These are phyloP conservation scores for Mucor saturninus DNA, from an alignment of 371 early-diverging fungal genomes.

Conservation along the genomic window DNA sequence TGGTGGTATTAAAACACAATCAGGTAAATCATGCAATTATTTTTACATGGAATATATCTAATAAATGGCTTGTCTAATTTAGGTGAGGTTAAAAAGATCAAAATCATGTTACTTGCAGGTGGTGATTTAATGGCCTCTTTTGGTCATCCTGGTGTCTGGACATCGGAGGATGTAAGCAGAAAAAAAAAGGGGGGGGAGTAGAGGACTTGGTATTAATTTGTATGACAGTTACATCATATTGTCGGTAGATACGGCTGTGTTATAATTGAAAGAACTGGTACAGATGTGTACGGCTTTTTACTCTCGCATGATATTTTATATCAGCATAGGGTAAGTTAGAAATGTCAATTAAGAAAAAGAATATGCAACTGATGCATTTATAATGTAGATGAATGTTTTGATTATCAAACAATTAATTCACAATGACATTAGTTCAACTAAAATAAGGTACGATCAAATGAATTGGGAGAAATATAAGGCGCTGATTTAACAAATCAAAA, in stretches of 20 bases:
- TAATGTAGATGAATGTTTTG: conserved; percentile 76
- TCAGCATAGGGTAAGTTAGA: conserved; percentile 71
- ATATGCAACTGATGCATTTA: too few species aligned
- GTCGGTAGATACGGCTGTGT: conserved; percentile 92
- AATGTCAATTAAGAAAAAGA: neutral
- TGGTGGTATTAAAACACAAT: conserved; percentile 49
- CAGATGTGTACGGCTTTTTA: conserved; percentile 91
- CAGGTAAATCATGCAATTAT: conserved; percentile 12
- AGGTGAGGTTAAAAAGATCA: conserved; percentile 62
- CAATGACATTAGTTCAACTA: conserved; percentile 96
- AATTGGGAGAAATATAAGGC: neutral
- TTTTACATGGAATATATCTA: neutral
- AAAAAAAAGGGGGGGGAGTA: neutral
- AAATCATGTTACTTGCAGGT: conserved; percentile 93
- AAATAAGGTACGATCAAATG: conserved; percentile 69
- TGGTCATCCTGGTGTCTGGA: conserved; percentile 91
- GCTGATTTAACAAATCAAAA: neutral
- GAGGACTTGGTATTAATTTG: neutral
- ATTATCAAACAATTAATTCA: conserved; percentile 95
- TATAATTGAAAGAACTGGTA: conserved; percentile 94
- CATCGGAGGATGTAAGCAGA: conserved; percentile 81
- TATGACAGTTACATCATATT: conserved; percentile 86
- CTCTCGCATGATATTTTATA: conserved; percentile 89
- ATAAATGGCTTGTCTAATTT: neutral
- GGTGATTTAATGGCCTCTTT: conserved; percentile 97